phyloP scores from a whole-genome alignment of 257 asterid genomes.

The Solanum chilense region DNA sequence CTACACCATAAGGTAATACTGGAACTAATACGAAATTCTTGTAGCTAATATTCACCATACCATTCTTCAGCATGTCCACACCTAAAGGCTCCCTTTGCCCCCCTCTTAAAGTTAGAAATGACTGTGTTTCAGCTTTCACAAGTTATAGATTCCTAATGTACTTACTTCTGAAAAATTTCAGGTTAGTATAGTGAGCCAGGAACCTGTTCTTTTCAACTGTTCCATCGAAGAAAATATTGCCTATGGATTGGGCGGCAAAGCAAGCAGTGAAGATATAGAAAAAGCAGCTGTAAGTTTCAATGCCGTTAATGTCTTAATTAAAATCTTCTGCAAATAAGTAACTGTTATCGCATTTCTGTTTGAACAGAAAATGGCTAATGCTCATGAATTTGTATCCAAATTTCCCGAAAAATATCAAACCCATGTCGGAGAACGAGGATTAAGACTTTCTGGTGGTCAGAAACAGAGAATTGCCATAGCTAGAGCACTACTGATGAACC shows the following conservation, averaged over 20 bases:
- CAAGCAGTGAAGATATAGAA: slow-evolving; percentile 53
- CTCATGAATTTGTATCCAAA: slow-evolving; percentile 57
- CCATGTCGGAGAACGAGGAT: slow-evolving; percentile 69
- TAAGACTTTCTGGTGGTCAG: slow-evolving; percentile 86
- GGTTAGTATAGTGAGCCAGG: slow-evolving; percentile 92
- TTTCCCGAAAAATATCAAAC: slow-evolving; percentile 67
- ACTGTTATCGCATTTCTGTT: not conserved
- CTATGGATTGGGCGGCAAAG: slow-evolving; percentile 66
- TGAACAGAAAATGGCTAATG: slow-evolving; percentile 77
- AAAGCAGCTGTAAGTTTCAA: slow-evolving; percentile 59
- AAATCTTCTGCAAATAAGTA: not conserved
- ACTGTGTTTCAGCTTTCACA: not conserved
- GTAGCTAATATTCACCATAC: not conserved
- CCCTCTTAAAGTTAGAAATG: not conserved
- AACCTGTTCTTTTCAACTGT: slow-evolving; percentile 81
- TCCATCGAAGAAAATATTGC: slow-evolving; percentile 82
- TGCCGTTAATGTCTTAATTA: not conserved
- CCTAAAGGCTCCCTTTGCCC: not conserved
- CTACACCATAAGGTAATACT: slow-evolving; percentile 62
- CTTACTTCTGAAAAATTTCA: slow-evolving; percentile 3
- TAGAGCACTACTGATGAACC: slow-evolving; percentile 73
- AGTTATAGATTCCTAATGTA: not conserved
- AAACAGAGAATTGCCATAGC: slow-evolving; percentile 86
- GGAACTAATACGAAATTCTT: not conserved
- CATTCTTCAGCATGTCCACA: not conserved